phyloP scores from a whole-genome alignment of 1,284 basidiomycete species.

The Trichosporon sp. region DNA sequence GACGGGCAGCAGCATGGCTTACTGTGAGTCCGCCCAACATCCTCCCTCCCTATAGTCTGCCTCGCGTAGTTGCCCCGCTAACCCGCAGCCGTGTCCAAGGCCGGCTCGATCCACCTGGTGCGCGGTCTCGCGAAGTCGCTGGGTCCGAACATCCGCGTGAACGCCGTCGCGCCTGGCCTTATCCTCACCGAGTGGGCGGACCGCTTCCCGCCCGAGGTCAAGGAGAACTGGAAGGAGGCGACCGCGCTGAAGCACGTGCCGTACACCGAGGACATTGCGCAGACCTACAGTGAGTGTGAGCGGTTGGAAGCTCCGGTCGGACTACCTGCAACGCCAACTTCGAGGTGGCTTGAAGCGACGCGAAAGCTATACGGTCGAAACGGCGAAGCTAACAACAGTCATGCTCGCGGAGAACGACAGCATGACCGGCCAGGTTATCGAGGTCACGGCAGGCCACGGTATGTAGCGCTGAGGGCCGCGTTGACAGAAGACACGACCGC shows the following conservation, averaged over 20 bases:
- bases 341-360: background rate
- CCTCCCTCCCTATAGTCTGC: too few relatives aligned
- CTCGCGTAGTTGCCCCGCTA: background rate
- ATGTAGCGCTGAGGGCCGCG: background rate
- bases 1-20: slow-evolving; percentile 10
- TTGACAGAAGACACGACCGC: background rate
- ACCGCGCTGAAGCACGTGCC: slow-evolving; percentile 14
- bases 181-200: slow-evolving; percentile 28
- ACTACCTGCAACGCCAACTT: background rate
- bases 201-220: slow-evolving; percentile 13
- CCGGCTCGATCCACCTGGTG: slow-evolving; percentile 25
- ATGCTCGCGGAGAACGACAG: slow-evolving; percentile 10
- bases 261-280: slow-evolving; percentile 16
- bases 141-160: slow-evolving; percentile 25
- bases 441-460: slow-evolving; percentile 7
- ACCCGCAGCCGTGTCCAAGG: slow-evolving; percentile 24
- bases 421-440: slow-evolving; percentile 11
- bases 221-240: slow-evolving; percentile 11
- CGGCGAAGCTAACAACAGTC: slow-evolving; percentile 1
- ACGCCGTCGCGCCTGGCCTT: slow-evolving; percentile 25
- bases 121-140: slow-evolving; percentile 25
- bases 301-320: too few relatives aligned
- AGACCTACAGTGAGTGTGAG: slow-evolving; percentile 7
- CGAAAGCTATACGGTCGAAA: background rate
- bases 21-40: background rate